Evolutionary conservation across 1,284 basidiomycete genomes (phyloP), one percentile per base, ranked within the genome.

Genomic region (Schizopora paradoxa): DNA sequence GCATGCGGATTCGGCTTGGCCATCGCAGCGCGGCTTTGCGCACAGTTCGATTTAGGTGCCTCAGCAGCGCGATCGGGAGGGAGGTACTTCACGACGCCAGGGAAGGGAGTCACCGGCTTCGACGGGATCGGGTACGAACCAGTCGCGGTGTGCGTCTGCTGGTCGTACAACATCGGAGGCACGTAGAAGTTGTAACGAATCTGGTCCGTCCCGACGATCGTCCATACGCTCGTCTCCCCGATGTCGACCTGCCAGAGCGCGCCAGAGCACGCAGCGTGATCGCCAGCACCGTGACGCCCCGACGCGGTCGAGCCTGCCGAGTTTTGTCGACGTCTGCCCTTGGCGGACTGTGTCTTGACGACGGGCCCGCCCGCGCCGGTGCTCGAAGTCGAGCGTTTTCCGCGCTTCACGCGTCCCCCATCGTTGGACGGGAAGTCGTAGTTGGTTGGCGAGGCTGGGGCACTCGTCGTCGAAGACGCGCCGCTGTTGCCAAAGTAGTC

Each of bases 161-260:
- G 79, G 66, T 88, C 84, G 63, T 82, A 88, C 41, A 87, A 69
- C 31, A 84, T 76, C 1, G 87, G 86, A n/a, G 91, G 90, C 5
- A 92, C 82, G 61, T 90, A 93, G 67, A 94, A 94, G 60, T 92
- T 93, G 69, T 93, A 93, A 50, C 84, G 77, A 48, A 90, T 76
- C 74, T 90, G 87, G 61, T 90, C 86, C 53, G 87, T 91, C 54
- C 91, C 89, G 51, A 92, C 89, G 54, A 94, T 91, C 11, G 90
- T 92, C 91, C 91, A 94, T 29, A 93, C 85, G 61, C 89, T 89
- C 31, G 87, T 89, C 66, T 92, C 89, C 49, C 86, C 86, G 50
- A 90, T 87, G 62, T 90, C 86, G 46, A 90, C 85, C 58, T 86
- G 82, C 87, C 88, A 91, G 19, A 89, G 70, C 13, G 87, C 85